These are phyloP conservation scores for Globisporangium okanoganense DNA, from an alignment of 352 stramenopile genomes.

Conservation along the genomic window DNA sequence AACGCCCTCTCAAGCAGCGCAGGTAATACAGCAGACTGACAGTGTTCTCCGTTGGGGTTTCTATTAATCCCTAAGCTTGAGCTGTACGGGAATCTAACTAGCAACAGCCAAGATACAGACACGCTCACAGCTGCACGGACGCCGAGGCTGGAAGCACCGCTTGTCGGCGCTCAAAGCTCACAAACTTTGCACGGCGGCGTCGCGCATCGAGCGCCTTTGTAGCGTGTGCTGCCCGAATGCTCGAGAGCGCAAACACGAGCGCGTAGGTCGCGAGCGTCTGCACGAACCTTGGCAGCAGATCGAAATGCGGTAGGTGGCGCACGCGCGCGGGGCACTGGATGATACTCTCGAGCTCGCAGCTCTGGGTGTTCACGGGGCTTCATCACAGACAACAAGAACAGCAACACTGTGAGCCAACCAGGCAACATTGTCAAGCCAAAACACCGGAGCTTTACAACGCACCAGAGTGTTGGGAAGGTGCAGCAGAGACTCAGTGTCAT, in stretches of 20 bases:
- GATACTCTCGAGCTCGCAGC: conserved; percentile 33
- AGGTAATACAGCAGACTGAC: neutral
- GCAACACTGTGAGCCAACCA: conserved; percentile 1
- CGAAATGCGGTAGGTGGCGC: conserved; percentile 25
- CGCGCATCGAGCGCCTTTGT: conserved; percentile 38
- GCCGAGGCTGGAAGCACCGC: conserved; percentile 1
- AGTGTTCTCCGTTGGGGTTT: neutral
- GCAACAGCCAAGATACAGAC: neutral
- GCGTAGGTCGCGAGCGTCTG: conserved; percentile 44
- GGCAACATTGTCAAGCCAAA: neutral
- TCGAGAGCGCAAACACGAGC: conserved; percentile 37
- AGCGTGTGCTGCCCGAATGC: conserved; percentile 30
- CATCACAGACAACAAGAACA: neutral
- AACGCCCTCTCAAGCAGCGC: neutral
- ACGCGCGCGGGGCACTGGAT: conserved; percentile 36
- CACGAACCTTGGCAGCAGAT: conserved; percentile 31
- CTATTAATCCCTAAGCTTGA: neutral
- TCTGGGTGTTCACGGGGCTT: conserved; percentile 35
- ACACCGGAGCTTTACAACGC: neutral
- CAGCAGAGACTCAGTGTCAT: conserved; percentile 50
- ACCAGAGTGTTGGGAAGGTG: conserved; percentile 49
- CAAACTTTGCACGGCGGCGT: conserved; percentile 33
- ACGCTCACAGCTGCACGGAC: conserved; percentile 11
- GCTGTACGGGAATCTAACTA: neutral
- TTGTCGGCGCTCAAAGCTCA: conserved; percentile 34